phyloP scores from a whole-genome alignment of 2,329 filamentous ascomycete genomes.

The Colletotrichum caudatum region DNA sequence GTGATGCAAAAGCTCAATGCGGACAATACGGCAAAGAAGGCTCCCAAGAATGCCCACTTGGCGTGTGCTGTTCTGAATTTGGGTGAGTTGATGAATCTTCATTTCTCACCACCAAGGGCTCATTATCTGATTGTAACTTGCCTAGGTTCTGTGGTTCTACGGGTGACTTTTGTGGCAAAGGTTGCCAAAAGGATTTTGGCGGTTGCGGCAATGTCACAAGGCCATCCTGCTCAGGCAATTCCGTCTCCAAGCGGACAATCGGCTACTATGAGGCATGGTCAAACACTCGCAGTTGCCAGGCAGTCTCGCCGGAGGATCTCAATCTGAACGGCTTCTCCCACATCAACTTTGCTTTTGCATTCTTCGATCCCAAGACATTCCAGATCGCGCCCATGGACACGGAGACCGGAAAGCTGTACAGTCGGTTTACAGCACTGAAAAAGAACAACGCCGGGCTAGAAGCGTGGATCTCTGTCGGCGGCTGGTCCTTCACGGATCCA shows the following conservation, averaged over 20 bases:
- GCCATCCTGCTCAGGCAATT: slow-evolving; percentile 2
- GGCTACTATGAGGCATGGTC: slow-evolving; percentile 50
- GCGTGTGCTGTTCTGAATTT: slow-evolving; percentile 48
- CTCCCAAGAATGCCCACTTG: slow-evolving; percentile 46
- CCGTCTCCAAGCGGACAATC: slow-evolving; percentile 42
- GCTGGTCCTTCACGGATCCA: slow-evolving; percentile 53
- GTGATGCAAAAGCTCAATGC: slow-evolving; percentile 53
- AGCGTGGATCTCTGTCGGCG: slow-evolving; percentile 48
- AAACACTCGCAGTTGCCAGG: slow-evolving; percentile 41
- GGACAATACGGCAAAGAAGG: slow-evolving; percentile 46
- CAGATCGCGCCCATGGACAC: slow-evolving; percentile 45
- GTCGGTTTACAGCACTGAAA: slow-evolving; percentile 50
- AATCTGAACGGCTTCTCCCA: slow-evolving; percentile 38
- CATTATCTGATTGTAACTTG: slow-evolving; percentile 40
- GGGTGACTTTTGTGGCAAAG: slow-evolving; percentile 14
- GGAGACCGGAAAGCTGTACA: slow-evolving; percentile 42
- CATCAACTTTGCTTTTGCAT: slow-evolving; percentile 56
- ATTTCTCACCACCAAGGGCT: background rate
- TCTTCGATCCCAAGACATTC: slow-evolving; percentile 52
- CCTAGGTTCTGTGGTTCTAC: slow-evolving; percentile 37
- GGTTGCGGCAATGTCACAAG: background rate
- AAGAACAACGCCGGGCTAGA: slow-evolving; percentile 47
- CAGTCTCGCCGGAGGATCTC: slow-evolving; percentile 38
- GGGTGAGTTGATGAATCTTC: slow-evolving; percentile 43
- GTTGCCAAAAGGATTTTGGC: slow-evolving; percentile 13